A percentile compares a stretch with the other conserved stretches of the same genome.
Evolutionary conservation across 2,329 filamentous ascomycete genomes (phyloP).

Genomic region (Alternaria gansuensis): DNA sequence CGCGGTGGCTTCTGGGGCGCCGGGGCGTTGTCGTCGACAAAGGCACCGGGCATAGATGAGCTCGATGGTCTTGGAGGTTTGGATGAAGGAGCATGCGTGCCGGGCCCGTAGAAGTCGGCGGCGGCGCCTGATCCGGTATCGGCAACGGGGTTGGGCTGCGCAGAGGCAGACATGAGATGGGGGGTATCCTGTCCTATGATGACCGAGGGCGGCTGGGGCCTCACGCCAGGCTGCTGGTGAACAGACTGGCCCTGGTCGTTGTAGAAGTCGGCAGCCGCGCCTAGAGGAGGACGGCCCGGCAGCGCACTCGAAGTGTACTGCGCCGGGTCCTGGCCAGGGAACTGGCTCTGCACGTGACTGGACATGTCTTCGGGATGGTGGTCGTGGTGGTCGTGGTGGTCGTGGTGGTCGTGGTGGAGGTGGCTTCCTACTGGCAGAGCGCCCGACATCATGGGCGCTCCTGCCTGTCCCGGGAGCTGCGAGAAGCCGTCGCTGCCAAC

Average conservation of each 20-base stretch:
- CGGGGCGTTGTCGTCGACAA: conserved; percentile 46
- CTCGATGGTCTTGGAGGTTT: conserved; percentile 49
- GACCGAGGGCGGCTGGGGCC: conserved; percentile 62
- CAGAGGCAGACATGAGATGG: conserved; percentile 64
- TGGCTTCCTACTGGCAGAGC: conserved; percentile 42
- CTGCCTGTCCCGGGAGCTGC: conserved; percentile 48
- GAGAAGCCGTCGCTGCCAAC: conserved; percentile 45
- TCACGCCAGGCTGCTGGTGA: conserved; percentile 66
- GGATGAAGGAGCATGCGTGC: conserved; percentile 32
- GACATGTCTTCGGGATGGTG: conserved; percentile 45
- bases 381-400: conserved; percentile 14
- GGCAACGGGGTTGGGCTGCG: conserved; percentile 62
- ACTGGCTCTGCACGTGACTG: conserved; percentile 64
- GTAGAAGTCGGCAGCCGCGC: conserved; percentile 69
- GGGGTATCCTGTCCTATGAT: conserved; percentile 63
- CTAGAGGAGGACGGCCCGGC: conserved; percentile 56
- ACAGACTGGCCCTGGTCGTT: conserved; percentile 70
- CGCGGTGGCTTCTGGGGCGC: conserved; percentile 47
- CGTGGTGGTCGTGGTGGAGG: conserved; percentile 22
- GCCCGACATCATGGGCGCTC: conserved; percentile 48
- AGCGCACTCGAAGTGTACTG: conserved; percentile 58
- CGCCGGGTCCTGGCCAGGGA: conserved; percentile 65
- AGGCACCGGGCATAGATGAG: conserved; percentile 49
- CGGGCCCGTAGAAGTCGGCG: conserved; percentile 63
- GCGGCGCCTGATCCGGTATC: conserved; percentile 69